Evolutionary conservation across 495 filamentous ascomycete species (phyloP), one percentile per base, ranked within the genome.

Genomic region (Cercophora newfieldiana): DNA sequence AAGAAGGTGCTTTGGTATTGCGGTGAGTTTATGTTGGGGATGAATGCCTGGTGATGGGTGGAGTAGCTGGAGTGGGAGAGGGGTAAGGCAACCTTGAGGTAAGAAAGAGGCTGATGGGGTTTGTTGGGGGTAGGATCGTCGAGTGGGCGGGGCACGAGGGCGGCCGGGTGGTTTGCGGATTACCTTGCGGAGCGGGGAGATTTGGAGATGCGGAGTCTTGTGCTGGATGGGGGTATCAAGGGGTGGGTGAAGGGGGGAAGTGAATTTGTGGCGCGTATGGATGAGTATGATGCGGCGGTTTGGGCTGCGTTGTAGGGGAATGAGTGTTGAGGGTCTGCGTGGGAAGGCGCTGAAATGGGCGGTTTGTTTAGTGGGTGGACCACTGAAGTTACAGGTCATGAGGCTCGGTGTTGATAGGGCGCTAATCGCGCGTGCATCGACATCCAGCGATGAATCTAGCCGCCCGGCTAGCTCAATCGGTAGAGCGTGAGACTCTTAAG

Each of bases 401-500:
- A n/a, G n/a, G n/a, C n/a, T n/a, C n/a, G n/a, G n/a, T n/a, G n/a
- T n/a, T n/a, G n/a, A n/a, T n/a, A n/a, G n/a, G n/a, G n/a, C n/a
- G n/a, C n/a, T n/a, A n/a, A n/a, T n/a, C n/a, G n/a, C n/a, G n/a
- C n/a, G n/a, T n/a, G n/a, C n/a, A n/a, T n/a, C n/a, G 18, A 6
- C 37, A 44, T 2, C 2, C 37, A 44, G 37, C 37, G 37, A 44
- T 44, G 37, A 44, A 44, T 14, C 37, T 44, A 44, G 37, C 50
- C 21, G 72, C 72, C 70, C 71, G 75, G 86, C 85, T 90, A 89
- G 87, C 87, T 90, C 87, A 89, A 89, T 90, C 87, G 87, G 87
- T 88, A 89, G 87, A 89, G 88, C 87, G 87, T 89, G 84, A 88
- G 87, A 89, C 87, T 90, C 87, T 90, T 89, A 89, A 19, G 55